Evolutionary conservation across 2,329 filamentous ascomycete genomes (phyloP), one percentile per base, ranked within the genome.

Genomic region (Ascochyta koolunga): DNA sequence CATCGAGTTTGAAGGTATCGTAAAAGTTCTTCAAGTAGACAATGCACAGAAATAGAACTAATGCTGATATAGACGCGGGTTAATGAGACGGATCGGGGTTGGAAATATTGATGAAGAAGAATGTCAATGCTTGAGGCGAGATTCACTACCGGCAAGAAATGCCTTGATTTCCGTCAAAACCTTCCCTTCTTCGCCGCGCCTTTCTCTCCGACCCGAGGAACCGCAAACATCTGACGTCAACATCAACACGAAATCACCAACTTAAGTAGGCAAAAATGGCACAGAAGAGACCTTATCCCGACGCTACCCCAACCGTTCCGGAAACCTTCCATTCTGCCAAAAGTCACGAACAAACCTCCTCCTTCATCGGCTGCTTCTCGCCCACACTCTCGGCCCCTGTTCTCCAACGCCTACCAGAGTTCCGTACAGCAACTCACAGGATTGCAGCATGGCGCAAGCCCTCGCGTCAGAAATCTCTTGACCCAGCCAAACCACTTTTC

Each of bases 321-420:
- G 58, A 72, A n/a, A 70, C 81, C 48, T 82, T 76, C 66, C 71
- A 67, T 32, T 83, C 81, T 10, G 57, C 68, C 8, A 67, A 75
- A 4, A 78, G 83, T 49, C 65, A 78, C 43, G 80, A 83, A 60
- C 79, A 81, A 58, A 71, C 75, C n/a, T 83, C 80, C 10, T 77
- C 69, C 15, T 84, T 84, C 74, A 68, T 77, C 50, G 82, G 75
- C 54, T 76, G 77, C 59, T 84, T 77, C 69, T 82, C 81, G 24
- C 76, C 79, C 29, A 71, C 72, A 6, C 66, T 78, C 19, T 65
- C 77, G 29, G 66, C 74, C 35, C 65, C 66, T 52, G 62, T 67
- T 13, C 72, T 83, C 0, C 80, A 82, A 68, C 57, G 66, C 2
- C 71, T 79, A 18, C 69, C 76, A 0, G 75, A 79, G 32, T 76